Evolutionary conservation across 805 yeast species (phyloP), one percentile per base, ranked within the genome.

Genomic region (Metschnikowia dekortorum): DNA sequence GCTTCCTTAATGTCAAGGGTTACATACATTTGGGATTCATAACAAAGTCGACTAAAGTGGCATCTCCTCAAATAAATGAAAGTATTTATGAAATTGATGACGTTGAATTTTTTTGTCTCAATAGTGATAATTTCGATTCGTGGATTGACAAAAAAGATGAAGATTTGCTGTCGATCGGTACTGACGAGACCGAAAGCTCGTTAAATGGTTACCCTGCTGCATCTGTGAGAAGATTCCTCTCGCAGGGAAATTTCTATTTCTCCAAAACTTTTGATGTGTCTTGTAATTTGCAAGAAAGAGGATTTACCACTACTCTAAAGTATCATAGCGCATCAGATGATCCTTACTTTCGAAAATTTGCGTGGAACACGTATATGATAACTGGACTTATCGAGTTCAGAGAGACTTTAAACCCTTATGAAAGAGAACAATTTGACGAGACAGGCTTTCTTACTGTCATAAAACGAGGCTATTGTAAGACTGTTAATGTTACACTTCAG

Each of bases 21-120:
- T 69, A 74, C 42, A 71, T 81, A 5, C 85, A 75, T 60, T 61
- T 84, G 11, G 84, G 84, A 2, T 76, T 86, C 40, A 75, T 87
- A 30, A 79, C 87, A 1, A 74, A 76, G 10, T 68, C 76, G 14
- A 62, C 68, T 3, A 79, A 77, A 47, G 82, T 83, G 6, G 92
- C 87, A 0, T 76, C 82, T 30, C 84, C 87, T 0, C 68, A 80
- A 44, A 69, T 81, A 0, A 67, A 74, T 6, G 87, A 85, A 49
- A 70, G 69, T 35, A 73, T 87, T 6, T 74, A 71, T 55, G 74
- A 69, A 44, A 77, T 87, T 6, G 69, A 76, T n/a, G 82, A 78
- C 26, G 86, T 84, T 1, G 83, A 81, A 49, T 85, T 85, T 61
- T 78, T 79, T 51, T 84, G 91, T 58, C 69, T 87, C 39, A 81